Evolutionary conservation across 768 basidiomycete species (phyloP), one percentile per base, ranked within the genome.

Genomic region (Saitozyma podzolica): DNA sequence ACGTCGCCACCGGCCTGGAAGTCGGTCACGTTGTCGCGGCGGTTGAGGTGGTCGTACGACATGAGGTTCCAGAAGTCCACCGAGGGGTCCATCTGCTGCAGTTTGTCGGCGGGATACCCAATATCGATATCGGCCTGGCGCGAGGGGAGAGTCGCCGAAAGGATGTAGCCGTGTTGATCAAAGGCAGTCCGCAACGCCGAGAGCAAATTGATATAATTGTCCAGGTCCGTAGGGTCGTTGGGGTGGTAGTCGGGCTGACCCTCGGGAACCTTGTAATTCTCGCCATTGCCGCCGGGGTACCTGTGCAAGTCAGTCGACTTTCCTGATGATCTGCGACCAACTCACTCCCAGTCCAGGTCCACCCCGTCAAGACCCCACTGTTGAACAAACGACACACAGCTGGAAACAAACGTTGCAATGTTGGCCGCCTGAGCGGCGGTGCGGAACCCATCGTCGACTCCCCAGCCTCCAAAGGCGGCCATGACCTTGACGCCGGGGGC

Each of bases 61-160:
- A 75, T 75, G 14, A 72, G 4, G 42, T 70, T 72, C 62, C 62
- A 72, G 51, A 64, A 68, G 40, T 75, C 73, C 11, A 75, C 61
- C 3, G 54, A 50, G 9, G 54, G 45, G 29, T 72, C 66, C 6
- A 75, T 56, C 41, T 56, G 29, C 29, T 29, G 29, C 59, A 2
- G 45, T 45, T 40, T 64, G 54, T 8, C 56, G 63, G 20, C 59
- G 58, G 11, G 62, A 48, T 11, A 40, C 50, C 40, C 64, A 57
- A n/a, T 69, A 71, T 19, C 45, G 58, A 68, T 67, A 39, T 70
- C 69, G 9, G 13, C 51, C 17, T 40, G 29, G 14, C 52, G 42
- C 8, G 63, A 59, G 0, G 69, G 62, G 2, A 75, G 53, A n/a
- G 70, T 64, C 7, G 70, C 55, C 39, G 59, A 61, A 9, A 68